A percentile compares a stretch with the other conserved stretches of the same genome.
Conservation (phyloP, 2,329 filamentous ascomycete species). For the Talaromyces sp. region DNA sequence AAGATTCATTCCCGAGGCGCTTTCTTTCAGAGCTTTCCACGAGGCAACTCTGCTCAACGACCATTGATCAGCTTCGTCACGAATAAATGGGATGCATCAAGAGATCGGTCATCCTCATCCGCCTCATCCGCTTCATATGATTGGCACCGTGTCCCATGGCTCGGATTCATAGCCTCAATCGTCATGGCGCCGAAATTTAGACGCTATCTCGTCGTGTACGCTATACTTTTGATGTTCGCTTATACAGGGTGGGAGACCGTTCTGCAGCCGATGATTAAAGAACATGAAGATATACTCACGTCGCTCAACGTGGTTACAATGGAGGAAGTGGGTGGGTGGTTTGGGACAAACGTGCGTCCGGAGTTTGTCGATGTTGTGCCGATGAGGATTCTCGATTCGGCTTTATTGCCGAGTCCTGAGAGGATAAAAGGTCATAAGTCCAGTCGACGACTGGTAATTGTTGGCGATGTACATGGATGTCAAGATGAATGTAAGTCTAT, state of each 20-base stretch:
- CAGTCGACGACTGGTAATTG: constrained; percentile 63
- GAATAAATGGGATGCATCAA: constrained; percentile 39
- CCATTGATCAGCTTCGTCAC: constrained; percentile 40
- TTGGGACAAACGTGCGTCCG: constrained; percentile 50
- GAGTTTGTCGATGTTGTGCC: constrained; percentile 52
- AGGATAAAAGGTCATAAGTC: constrained; percentile 19
- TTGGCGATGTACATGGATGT: constrained; percentile 94
- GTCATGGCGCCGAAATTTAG: constrained; percentile 43
- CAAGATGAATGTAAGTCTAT: constrained; percentile 57
- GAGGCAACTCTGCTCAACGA: constrained; percentile 16
- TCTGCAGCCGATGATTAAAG: constrained; percentile 33
- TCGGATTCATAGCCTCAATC: constrained; percentile 33
- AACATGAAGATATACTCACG: constrained; percentile 31
- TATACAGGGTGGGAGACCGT: constrained; percentile 37
- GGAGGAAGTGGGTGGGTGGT: constrained; percentile 37
- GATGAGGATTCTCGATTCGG: constrained; percentile 50
- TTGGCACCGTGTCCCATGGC: background rate
- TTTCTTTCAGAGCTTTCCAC: constrained; percentile 19
- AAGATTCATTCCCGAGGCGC: constrained; percentile 5
- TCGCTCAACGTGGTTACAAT: constrained; percentile 34
- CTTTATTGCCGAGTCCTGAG: constrained; percentile 44
- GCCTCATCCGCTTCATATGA: constrained; percentile 5
- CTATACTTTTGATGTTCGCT: constrained; percentile 33
- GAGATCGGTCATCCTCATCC: constrained; percentile 1
- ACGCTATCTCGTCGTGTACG: constrained; percentile 39